These are phyloP conservation scores for Leccinum obscurum DNA, from an alignment of 768 basidiomycete species.

Conservation along the genomic window DNA sequence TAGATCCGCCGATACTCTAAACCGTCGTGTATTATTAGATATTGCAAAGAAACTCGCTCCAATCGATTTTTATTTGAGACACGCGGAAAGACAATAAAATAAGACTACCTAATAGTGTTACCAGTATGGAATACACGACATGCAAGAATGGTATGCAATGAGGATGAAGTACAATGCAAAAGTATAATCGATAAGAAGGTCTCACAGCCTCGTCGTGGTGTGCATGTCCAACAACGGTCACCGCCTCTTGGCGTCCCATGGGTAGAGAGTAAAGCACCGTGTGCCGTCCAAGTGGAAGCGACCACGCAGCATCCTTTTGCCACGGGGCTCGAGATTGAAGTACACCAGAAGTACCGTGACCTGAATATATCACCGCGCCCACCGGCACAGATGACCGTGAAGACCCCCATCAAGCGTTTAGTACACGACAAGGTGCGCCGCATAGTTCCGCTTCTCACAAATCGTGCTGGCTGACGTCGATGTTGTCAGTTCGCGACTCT, in stretches of 20 bases:
- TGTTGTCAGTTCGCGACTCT: too few relatives aligned
- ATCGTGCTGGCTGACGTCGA: too few relatives aligned
- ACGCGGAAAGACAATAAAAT: not conserved
- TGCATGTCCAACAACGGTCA: constrained; percentile 5
- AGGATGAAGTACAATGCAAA: constrained; percentile 27
- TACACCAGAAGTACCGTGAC: too few relatives aligned
- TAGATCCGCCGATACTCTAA: constrained; percentile 1
- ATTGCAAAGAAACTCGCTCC: not conserved
- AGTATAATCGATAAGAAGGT: constrained; percentile 1
- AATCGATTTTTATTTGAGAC: not conserved
- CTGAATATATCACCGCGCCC: too few relatives aligned
- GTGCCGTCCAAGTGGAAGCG: not conserved
- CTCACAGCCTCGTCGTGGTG: constrained; percentile 7
- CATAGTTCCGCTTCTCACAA: too few relatives aligned
- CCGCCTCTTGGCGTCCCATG: constrained; percentile 32
- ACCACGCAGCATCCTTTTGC: constrained; percentile 3
- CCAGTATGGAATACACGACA: constrained; percentile 8
- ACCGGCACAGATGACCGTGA: too few relatives aligned
- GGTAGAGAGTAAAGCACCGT: constrained; percentile 5
- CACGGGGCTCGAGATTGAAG: not conserved
- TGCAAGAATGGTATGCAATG: constrained; percentile 22
- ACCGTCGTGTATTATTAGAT: constrained; percentile 22
- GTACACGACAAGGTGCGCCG: too few relatives aligned
- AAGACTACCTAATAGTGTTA: not conserved
- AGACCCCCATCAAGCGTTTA: too few relatives aligned